phyloP scores from a whole-genome alignment of 140 eudicot genomes.

The Eryngium alpinum region DNA sequence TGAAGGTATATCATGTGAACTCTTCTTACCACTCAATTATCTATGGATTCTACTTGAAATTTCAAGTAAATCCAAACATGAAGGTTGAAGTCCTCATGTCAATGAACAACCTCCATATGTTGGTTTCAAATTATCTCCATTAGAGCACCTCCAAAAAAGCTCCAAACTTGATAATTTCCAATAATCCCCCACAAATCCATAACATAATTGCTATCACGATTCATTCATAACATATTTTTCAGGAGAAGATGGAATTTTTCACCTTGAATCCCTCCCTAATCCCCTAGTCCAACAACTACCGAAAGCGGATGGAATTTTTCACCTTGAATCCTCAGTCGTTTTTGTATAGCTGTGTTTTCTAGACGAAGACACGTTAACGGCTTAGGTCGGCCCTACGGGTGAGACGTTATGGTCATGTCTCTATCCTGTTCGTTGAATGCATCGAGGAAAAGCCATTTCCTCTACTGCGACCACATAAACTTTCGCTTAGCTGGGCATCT shows the following conservation, averaged over 20 bases:
- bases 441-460: neutral
- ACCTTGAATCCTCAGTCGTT: neutral
- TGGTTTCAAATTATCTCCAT: too few relatives aligned
- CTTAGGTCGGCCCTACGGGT: neutral
- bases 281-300: neutral
- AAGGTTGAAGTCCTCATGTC: too few relatives aligned
- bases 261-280: neutral
- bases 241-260: neutral
- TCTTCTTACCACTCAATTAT: too few relatives aligned
- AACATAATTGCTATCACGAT: neutral
- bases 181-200: neutral
- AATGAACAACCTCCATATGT: too few relatives aligned
- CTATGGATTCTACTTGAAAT: too few relatives aligned
- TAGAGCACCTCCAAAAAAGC: too few relatives aligned
- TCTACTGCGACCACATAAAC: neutral
- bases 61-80: too few relatives aligned
- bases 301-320: neutral
- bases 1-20: too few relatives aligned
- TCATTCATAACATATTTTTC: neutral
- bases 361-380: neutral
- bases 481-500: neutral
- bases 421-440: neutral
- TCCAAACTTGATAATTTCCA: neutral
- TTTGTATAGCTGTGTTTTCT: neutral
- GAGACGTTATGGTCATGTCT: neutral